Conservation (phyloP, 2,329 filamentous ascomycete genomes). For the Lachnellula hyalina region DNA sequence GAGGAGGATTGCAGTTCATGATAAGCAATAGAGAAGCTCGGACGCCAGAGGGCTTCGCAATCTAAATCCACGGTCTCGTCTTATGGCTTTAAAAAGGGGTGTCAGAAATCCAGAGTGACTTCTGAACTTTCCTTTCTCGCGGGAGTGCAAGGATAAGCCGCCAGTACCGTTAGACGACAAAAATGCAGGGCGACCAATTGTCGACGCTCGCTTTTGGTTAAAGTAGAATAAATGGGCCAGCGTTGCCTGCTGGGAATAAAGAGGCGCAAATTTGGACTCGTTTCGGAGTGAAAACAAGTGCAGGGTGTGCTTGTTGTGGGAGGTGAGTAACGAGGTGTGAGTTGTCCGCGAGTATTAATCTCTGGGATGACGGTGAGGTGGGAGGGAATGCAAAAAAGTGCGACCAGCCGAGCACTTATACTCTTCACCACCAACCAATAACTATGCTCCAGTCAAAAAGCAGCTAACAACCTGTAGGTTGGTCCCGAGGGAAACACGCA, state of each 20-base stretch:
- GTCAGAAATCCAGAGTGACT: conserved; percentile 14
- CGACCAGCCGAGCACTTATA: conserved; percentile 26
- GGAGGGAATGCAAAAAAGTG: conserved; percentile 17
- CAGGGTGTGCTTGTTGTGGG: conserved; percentile 1
- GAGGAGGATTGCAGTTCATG: conserved; percentile 32
- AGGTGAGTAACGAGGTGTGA: conserved; percentile 4
- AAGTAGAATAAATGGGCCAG: conserved; percentile 13
- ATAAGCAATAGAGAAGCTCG: conserved; percentile 25
- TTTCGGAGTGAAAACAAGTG: conserved; percentile 17
- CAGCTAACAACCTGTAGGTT: not conserved
- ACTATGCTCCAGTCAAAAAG: conserved; percentile 1
- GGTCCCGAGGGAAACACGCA: too few species aligned
- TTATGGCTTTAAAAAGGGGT: conserved; percentile 11
- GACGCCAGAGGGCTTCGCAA: conserved; percentile 22
- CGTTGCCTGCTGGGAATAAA: conserved; percentile 20
- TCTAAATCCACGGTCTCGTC: conserved; percentile 14
- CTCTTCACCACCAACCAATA: conserved; percentile 1
- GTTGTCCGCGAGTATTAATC: conserved; percentile 7
- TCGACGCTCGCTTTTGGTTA: conserved; percentile 5
- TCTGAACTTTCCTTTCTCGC: conserved; percentile 3
- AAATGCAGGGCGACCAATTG: conserved; percentile 22
- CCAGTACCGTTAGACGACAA: conserved; percentile 9
- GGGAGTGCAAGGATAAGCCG: conserved; percentile 16
- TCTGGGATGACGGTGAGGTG: conserved; percentile 8
- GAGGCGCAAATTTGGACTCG: conserved; percentile 12